A percentile compares a stretch with the other conserved stretches of the same genome.
These are phyloP conservation scores for Solanum lignicaule DNA, from an alignment of 257 asterid species.

Conservation along the genomic window DNA sequence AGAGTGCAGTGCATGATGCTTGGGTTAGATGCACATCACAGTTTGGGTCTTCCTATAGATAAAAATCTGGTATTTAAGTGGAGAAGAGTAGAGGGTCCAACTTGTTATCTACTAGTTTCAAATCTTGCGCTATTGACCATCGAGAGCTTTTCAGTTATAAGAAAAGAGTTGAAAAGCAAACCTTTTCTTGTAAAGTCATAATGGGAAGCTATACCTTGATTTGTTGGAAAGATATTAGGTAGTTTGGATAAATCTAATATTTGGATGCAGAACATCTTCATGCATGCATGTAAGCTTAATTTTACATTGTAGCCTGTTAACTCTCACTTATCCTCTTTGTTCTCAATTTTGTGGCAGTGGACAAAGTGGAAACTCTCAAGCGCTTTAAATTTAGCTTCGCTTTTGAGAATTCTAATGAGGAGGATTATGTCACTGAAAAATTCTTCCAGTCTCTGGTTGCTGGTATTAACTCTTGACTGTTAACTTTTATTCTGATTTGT, in stretches of 20 bases:
- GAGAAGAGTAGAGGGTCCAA: background rate
- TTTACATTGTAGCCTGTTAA: background rate
- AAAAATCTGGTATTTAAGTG: background rate
- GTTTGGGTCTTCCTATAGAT: background rate
- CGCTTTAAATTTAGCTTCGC: conserved; percentile 89
- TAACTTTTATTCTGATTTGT: background rate
- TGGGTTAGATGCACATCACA: background rate
- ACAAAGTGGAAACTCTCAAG: conserved; percentile 71
- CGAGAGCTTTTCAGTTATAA: background rate
- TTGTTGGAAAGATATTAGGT: background rate
- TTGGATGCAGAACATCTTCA: background rate
- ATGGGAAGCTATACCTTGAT: background rate
- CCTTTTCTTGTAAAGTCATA: background rate
- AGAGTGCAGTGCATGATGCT: background rate
- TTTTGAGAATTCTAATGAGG: conserved; percentile 94
- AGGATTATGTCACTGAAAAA: conserved; percentile 95
- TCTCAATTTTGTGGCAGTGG: conserved; percentile 54
- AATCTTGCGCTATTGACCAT: background rate
- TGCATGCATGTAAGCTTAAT: background rate
- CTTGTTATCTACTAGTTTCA: background rate
- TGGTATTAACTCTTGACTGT: conserved; percentile 35
- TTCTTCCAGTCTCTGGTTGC: conserved; percentile 96
- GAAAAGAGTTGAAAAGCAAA: background rate
- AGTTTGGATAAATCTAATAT: background rate
- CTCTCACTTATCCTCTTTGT: background rate